Conservation (phyloP, 2,329 filamentous ascomycete species). For the Trichoderma pleuroti region DNA sequence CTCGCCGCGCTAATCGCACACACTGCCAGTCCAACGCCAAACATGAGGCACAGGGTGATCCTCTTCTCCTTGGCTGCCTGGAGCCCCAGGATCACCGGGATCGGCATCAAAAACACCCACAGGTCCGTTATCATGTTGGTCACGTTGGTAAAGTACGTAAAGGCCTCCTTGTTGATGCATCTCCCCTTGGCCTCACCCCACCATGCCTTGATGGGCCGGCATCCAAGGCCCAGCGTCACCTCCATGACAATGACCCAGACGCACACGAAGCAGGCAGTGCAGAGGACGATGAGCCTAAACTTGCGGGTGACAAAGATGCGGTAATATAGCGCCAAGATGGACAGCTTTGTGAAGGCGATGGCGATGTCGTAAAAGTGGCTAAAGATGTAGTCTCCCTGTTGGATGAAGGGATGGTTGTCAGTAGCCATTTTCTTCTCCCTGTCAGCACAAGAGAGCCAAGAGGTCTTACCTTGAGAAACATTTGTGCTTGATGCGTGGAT, state of each 20-base stretch:
- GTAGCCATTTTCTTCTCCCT: background rate
- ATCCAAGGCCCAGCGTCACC: slow-evolving; percentile 21
- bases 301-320: slow-evolving; percentile 18
- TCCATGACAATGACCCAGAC: slow-evolving; percentile 20
- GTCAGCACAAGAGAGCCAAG: no score
- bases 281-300: slow-evolving; percentile 14
- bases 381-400: slow-evolving; percentile 21
- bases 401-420: background rate
- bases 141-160: slow-evolving; percentile 20
- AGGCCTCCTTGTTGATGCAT: slow-evolving; percentile 20
- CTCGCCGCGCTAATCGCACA: slow-evolving; percentile 20
- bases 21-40: slow-evolving; percentile 20
- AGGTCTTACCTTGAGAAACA: slow-evolving; percentile 2
- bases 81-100: slow-evolving; percentile 13
- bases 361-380: slow-evolving; percentile 22
- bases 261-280: slow-evolving; percentile 15
- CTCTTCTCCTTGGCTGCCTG: slow-evolving; percentile 17
- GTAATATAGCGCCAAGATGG: slow-evolving; percentile 19
- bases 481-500: background rate
- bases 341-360: slow-evolving; percentile 21
- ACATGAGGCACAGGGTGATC: slow-evolving; percentile 17
- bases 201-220: slow-evolving; percentile 17
- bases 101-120: slow-evolving; percentile 21
- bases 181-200: slow-evolving; percentile 6
- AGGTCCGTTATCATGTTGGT: slow-evolving; percentile 18